These are phyloP conservation scores for Suillus sp. DNA, from an alignment of 768 basidiomycete species.

Conservation along the genomic window DNA sequence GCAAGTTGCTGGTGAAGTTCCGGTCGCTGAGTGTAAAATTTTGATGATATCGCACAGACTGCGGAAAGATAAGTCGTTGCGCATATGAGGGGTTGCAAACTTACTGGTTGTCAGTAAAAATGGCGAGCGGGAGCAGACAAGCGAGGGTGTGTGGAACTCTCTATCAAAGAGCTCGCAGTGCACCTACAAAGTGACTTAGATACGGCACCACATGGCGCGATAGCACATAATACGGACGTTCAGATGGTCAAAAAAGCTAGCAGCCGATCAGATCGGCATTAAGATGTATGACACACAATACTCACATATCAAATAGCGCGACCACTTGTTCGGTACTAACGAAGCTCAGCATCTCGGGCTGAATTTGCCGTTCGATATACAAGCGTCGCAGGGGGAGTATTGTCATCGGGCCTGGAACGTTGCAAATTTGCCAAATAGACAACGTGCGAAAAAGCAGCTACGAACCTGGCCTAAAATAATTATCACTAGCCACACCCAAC, in stretches of 20 bases:
- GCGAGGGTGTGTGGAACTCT: constrained; percentile 90
- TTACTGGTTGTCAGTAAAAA: constrained; percentile 91
- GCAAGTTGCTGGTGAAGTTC: constrained; percentile 81
- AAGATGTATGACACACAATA: constrained; percentile 21
- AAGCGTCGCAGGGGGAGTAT: constrained; percentile 80
- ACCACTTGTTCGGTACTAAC: constrained; percentile 88
- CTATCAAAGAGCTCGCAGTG: constrained; percentile 82
- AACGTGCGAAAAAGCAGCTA: constrained; percentile 13
- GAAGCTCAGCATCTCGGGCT: constrained; percentile 93
- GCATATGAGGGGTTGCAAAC: constrained; percentile 30
- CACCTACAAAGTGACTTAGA: constrained; percentile 45
- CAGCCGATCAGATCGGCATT: constrained; percentile 13
- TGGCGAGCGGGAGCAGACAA: constrained; percentile 92
- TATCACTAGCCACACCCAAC: constrained; percentile 80
- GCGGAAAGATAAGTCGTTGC: constrained; percentile 12
- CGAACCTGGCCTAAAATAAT: constrained; percentile 91
- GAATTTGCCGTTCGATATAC: constrained; percentile 86
- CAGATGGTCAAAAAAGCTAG: constrained; percentile 75
- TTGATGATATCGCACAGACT: constrained; percentile 96
- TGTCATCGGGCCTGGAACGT: constrained; percentile 74
- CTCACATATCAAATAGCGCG: constrained; percentile 87
- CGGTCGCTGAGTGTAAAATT: constrained; percentile 81
- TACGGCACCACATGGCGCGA: constrained; percentile 8
- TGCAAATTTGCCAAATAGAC: constrained; percentile 14
- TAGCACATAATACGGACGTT: constrained; percentile 49